Conservation (phyloP, 2,329 filamentous ascomycete genomes). For the Elsinoe perseae region DNA sequence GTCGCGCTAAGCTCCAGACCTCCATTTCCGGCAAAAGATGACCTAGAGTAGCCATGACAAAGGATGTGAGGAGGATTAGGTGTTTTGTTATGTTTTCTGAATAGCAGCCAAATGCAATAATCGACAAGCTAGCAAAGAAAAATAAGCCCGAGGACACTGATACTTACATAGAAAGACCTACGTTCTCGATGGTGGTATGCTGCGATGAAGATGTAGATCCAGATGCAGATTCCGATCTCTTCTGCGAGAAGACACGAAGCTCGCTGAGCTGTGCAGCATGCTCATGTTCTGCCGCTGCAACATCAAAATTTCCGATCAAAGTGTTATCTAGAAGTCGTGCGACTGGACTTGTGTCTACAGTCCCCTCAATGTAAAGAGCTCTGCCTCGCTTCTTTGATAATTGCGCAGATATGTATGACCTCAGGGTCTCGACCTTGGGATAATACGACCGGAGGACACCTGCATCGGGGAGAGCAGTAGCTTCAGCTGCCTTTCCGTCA, state of each 20-base stretch:
- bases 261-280: constrained; percentile 30
- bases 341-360: constrained; percentile 30
- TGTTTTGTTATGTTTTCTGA: constrained; percentile 47
- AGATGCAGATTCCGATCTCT: constrained; percentile 30
- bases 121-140: constrained; percentile 42
- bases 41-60: constrained; percentile 69
- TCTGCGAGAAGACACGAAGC: constrained; percentile 40
- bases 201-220: constrained; percentile 28
- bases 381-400: constrained; percentile 51
- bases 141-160: constrained; percentile 20
- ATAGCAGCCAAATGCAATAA: constrained; percentile 63
- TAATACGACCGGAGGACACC: constrained; percentile 61
- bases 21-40: constrained; percentile 27
- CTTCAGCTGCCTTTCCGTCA: background rate
- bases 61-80: constrained; percentile 64
- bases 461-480: background rate
- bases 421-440: constrained; percentile 55
- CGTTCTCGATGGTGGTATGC: constrained; percentile 36
- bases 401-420: constrained; percentile 59
- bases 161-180: constrained; percentile 25
- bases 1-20: constrained; percentile 29
- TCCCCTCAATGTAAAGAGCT: constrained; percentile 44
- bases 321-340: constrained; percentile 59
- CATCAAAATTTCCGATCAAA: constrained; percentile 51
- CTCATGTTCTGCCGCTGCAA: constrained; percentile 41